Evolutionary conservation across 2,329 filamentous ascomycete species (phyloP).

Genomic region (Sporothrix humicola): DNA sequence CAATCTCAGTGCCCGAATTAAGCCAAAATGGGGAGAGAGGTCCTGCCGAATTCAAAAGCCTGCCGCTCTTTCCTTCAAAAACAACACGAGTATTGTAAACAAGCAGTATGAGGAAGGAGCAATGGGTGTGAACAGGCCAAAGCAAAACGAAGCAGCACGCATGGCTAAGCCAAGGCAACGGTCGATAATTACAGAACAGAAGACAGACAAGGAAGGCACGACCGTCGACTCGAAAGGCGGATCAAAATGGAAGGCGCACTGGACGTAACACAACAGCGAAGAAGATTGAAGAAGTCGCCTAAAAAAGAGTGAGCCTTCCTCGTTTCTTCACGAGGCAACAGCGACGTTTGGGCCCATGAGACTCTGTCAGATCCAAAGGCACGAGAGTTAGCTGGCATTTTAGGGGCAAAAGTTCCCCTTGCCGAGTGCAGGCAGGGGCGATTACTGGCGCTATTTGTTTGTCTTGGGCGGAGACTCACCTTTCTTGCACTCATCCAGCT

Average conservation of each 20-base stretch:
- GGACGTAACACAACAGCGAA: neutral
- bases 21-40: neutral
- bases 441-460: constrained; percentile 33
- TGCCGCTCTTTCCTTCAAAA: constrained; percentile 7
- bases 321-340: constrained; percentile 31
- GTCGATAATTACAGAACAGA: neutral
- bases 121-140: constrained; percentile 12
- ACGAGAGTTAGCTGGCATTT: constrained; percentile 5
- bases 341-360: neutral
- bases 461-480: neutral
- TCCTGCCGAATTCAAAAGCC: neutral
- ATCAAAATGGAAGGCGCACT: neutral
- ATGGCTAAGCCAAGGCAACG: neutral
- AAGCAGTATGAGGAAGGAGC: constrained; percentile 5
- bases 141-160: constrained; percentile 9
- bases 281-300: neutral
- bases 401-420: neutral
- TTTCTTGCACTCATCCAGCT: neutral
- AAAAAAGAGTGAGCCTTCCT: neutral
- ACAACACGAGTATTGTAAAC: constrained; percentile 12
- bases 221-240: neutral
- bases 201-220: neutral
- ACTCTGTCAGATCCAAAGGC: constrained; percentile 7
- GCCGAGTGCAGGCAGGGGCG: constrained; percentile 33
- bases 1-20: constrained; percentile 16